Evolutionary conservation across 208 protist genomes (phyloP), one percentile per base, ranked within the genome.

Genomic region (Trypanosoma caninum): DNA sequence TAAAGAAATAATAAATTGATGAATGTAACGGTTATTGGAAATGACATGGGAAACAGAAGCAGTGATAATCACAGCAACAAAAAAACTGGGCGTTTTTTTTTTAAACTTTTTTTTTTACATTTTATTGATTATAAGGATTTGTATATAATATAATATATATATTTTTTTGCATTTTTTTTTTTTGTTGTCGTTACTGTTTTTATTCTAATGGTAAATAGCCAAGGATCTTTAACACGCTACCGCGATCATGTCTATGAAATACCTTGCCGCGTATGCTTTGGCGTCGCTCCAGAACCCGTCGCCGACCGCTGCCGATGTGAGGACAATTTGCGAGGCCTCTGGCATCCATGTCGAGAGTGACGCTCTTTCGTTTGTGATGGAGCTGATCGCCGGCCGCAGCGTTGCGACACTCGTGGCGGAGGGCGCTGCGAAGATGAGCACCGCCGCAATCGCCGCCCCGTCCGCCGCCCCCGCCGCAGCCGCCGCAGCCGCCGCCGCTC

Each of bases 261-360:
- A 93, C 86, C 78, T 96, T 72, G 90, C 93, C 65, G 93, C 93
- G 46, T 97, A 93, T 81, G 84, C 91, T 41, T 74, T 97, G 53
- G 84, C 82, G 52, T 89, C 80, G 28, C 86, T 97, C 18, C 56
- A 50, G 68, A 91, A 93, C 44, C 68, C 82, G 44, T 61, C 59
- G 46, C 93, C 93, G 31, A 84, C 77, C 58, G 59, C 76, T 35
- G 80, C 73, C 46, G 86, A 96, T 54, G 76, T 97, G 51, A 78
- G 89, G 80, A 70, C 66, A 33, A 91, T 97, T 71, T 88, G 90
- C 82, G 84, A 89, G 70, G 64, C 89, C 41, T 86, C 86, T 33
- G 56, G 74, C 72, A 69, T 84, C 55, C 60, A 72, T 23, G 72
- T 92, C 38, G 86, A 95, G 56, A 59, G 73, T 42, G 85, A 85